These are phyloP conservation scores for Alternaria sp. DNA, from an alignment of 2,329 filamentous ascomycete genomes.

Conservation along the genomic window DNA sequence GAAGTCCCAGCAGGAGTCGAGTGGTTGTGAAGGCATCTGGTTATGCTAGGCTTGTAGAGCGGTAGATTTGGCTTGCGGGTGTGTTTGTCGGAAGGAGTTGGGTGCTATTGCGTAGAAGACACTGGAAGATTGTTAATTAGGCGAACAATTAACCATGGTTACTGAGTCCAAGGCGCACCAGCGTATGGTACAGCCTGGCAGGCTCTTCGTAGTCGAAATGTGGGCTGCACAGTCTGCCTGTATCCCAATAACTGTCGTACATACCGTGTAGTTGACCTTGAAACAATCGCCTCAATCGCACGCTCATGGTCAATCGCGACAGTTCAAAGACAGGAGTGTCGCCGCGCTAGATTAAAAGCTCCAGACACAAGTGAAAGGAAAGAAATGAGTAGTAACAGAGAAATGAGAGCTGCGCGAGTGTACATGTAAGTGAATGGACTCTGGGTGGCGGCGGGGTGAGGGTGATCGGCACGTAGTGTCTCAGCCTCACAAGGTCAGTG, in stretches of 20 bases:
- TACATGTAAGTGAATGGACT: constrained; percentile 17
- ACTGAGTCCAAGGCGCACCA: background rate
- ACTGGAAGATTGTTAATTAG: constrained; percentile 27
- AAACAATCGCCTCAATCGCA: constrained; percentile 42
- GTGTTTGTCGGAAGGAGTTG: constrained; percentile 12
- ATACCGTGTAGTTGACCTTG: constrained; percentile 41
- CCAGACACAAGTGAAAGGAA: constrained; percentile 12
- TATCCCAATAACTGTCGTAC: constrained; percentile 22
- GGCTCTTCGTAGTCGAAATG: background rate
- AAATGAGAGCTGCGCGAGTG: constrained; percentile 16
- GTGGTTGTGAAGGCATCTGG: constrained; percentile 47
- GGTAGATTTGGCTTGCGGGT: background rate
- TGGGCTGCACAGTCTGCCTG: background rate
- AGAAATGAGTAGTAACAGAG: constrained; percentile 14
- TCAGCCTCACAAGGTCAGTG: constrained; percentile 27
- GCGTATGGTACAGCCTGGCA: background rate
- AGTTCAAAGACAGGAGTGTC: constrained; percentile 18
- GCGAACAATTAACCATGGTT: constrained; percentile 10
- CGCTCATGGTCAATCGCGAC: constrained; percentile 42
- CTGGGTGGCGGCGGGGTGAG: constrained; percentile 25
- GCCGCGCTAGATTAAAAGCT: constrained; percentile 21
- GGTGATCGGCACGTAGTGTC: constrained; percentile 20
- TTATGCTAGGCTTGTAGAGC: background rate
- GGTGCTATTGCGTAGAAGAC: constrained; percentile 28
- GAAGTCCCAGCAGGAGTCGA: constrained; percentile 57